Conservation (phyloP, 2,329 filamentous ascomycete species). For the Beauveria varroae region DNA sequence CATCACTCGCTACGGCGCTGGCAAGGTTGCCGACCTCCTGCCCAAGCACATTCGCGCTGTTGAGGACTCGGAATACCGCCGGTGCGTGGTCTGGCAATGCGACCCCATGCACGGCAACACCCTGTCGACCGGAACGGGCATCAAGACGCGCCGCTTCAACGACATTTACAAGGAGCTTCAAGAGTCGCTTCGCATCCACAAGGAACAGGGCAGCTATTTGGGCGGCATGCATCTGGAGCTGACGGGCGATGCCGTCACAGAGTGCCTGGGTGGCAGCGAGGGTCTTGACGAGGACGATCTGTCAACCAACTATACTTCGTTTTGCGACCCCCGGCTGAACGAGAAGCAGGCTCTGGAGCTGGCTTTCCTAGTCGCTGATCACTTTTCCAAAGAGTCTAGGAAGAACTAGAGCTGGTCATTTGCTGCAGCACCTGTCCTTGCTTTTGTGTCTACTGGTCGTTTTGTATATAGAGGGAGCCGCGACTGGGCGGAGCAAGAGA, state of each 20-base stretch:
- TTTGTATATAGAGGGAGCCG: conserved; percentile 1
- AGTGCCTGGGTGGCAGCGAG: conserved; percentile 87
- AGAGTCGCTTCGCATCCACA: conserved; percentile 77
- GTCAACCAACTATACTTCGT: conserved; percentile 86
- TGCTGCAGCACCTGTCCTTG: background rate
- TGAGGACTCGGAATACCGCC: conserved; percentile 61
- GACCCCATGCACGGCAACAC: conserved; percentile 96
- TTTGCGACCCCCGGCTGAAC: conserved; percentile 90
- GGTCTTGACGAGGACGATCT: conserved; percentile 82
- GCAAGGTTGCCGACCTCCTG: conserved; percentile 66
- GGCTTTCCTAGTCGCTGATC: conserved; percentile 86
- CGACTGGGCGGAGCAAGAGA: conserved; percentile 6
- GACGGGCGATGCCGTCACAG: conserved; percentile 91
- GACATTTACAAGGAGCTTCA: conserved; percentile 85
- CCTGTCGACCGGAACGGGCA: conserved; percentile 59
- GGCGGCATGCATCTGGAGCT: conserved; percentile 93
- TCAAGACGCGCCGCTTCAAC: conserved; percentile 89
- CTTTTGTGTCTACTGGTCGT: background rate
- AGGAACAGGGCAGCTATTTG: conserved; percentile 73
- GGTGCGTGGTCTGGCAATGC: conserved; percentile 86
- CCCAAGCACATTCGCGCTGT: conserved; percentile 85
- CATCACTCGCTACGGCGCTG: conserved; percentile 88
- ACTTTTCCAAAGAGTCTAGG: conserved; percentile 44
- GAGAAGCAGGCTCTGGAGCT: conserved; percentile 96
- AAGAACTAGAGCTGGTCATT: conserved; percentile 1